Evolutionary conservation across 345 rosid genomes (phyloP), one percentile per base, ranked within the genome.

Genomic region (Carallia pectinifolia): DNA sequence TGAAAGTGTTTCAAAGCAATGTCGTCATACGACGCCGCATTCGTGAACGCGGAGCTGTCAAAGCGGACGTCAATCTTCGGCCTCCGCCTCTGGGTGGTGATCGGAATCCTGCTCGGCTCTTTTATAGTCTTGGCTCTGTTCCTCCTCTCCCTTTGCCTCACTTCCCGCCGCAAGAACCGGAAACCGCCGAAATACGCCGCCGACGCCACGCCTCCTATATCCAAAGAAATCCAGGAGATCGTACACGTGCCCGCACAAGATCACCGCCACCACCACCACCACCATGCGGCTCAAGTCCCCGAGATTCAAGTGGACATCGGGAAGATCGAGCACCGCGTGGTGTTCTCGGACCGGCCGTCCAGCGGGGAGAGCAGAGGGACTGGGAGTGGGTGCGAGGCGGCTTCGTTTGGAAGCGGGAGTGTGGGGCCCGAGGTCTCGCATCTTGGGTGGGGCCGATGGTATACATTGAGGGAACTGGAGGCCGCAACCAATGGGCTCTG

Each of bases 381-480:
- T 19, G 87, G 73, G 30, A 80, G 84, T 64, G 92, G 84, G 4
- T 76, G 87, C 61, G 92, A 80, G 65, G 81, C 91, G 77, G 83
- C 85, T 53, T 89, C 92, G 75, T 83, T 77, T 73, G 88, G 88
- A 19, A 85, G 87, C 64, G 92, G 87, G 10, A 76, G 81, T 19
- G 88, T 80, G n/a, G 93, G 96, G 23, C 97, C 97, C 0, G 97
- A 94, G 74, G 98, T 91, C 31, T 89, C 97, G 52, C 97, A 94
- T 86, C 87, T 94, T 4, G 98, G 98, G 30, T 94, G 98, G 98
- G 97, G 98, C 30, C 77, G 96, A 48, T 88, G 98, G 97, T 94
- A 94, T 69, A 94, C 98, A 36, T 79, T 94, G 58, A 81, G 95
- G 68, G 98, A 94, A 81, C 83, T 94, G 6, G 97, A 94, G 79